Percentiles rank a stretch among this genome's conserved stretches.
These are phyloP conservation scores for Rhizoclosmatium globosum DNA, from an alignment of 192 early-diverging fungal genomes.

Conservation along the genomic window DNA sequence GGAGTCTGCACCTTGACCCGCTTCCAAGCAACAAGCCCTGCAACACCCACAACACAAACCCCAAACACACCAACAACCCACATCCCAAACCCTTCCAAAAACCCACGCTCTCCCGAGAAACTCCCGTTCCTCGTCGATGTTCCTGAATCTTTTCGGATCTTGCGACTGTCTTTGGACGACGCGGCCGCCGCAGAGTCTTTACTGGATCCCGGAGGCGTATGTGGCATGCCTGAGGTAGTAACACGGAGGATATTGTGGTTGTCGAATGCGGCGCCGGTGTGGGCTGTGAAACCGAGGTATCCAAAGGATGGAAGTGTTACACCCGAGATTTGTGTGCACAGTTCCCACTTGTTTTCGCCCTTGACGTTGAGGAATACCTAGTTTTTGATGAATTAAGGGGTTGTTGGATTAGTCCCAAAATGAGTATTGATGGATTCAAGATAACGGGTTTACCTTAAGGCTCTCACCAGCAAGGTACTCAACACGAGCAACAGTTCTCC, in stretches of 20 bases:
- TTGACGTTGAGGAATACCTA: conserved; percentile 61
- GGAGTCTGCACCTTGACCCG: neutral
- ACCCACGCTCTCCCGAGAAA: no score
- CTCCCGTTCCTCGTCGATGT: no score
- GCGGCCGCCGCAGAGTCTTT: no score
- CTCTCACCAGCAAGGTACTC: conserved; percentile 75
- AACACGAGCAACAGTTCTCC: conserved; percentile 70
- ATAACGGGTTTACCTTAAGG: conserved; percentile 47
- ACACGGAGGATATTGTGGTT: conserved; percentile 44
- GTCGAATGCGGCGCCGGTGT: conserved; percentile 86
- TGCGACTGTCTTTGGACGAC: no score
- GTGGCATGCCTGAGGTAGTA: conserved; percentile 40
- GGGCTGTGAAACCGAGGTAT: conserved; percentile 91
- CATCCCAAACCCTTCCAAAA: no score
- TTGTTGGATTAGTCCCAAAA: conserved; percentile 62
- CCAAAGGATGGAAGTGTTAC: conserved; percentile 73
- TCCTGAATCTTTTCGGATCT: no score
- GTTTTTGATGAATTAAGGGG: conserved; percentile 17
- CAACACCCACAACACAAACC: conserved; percentile 5
- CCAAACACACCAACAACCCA: neutral
- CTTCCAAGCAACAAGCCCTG: neutral
- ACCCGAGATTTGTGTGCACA: conserved; percentile 82
- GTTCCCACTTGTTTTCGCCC: conserved; percentile 73
- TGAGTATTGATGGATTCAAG: conserved; percentile 48
- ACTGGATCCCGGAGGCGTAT: conserved; percentile 12